phyloP scores from a whole-genome alignment of 2,329 filamentous ascomycete genomes.

The Fusarium sarcochroum region DNA sequence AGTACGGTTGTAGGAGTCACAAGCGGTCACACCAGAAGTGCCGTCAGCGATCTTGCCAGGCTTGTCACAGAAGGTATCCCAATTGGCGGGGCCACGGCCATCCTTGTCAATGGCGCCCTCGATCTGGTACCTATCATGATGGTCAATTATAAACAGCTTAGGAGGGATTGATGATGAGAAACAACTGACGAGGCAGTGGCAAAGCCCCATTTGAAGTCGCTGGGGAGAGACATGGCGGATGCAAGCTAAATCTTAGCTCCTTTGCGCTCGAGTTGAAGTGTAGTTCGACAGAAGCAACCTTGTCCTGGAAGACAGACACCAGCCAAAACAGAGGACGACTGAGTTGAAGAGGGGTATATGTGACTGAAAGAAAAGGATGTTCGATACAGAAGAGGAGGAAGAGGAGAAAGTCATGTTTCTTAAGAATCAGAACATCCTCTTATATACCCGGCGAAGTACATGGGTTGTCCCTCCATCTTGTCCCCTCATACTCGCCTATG shows the following conservation, averaged over 20 bases:
- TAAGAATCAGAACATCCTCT: slow-evolving; percentile 40
- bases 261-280: slow-evolving; percentile 7
- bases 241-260: slow-evolving; percentile 13
- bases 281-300: slow-evolving; percentile 6
- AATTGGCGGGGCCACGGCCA: slow-evolving; percentile 86
- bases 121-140: slow-evolving; percentile 81
- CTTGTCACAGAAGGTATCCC: slow-evolving; percentile 88
- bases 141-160: slow-evolving; percentile 34
- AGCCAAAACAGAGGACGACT: slow-evolving; percentile 12
- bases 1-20: slow-evolving; percentile 88
- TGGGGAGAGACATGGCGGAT: slow-evolving; percentile 63
- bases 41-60: slow-evolving; percentile 87
- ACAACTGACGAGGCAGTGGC: slow-evolving; percentile 78
- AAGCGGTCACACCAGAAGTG: slow-evolving; percentile 81
- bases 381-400: slow-evolving; percentile 17
- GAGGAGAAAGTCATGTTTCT: slow-evolving; percentile 6
- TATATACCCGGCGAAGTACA: slow-evolving; percentile 45
- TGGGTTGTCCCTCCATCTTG: slow-evolving; percentile 35
- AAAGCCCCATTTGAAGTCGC: slow-evolving; percentile 84
- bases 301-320: slow-evolving; percentile 10
- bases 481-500: slow-evolving; percentile 10
- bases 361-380: slow-evolving; percentile 2
- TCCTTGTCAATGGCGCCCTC: slow-evolving; percentile 83
- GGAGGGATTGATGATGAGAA: slow-evolving; percentile 16
- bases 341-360: slow-evolving; percentile 3